Percentiles rank a stretch among this genome's conserved stretches.
These are phyloP conservation scores for Adansonia grandidieri DNA, from an alignment of 441 rosid genomes.

Conservation along the genomic window DNA sequence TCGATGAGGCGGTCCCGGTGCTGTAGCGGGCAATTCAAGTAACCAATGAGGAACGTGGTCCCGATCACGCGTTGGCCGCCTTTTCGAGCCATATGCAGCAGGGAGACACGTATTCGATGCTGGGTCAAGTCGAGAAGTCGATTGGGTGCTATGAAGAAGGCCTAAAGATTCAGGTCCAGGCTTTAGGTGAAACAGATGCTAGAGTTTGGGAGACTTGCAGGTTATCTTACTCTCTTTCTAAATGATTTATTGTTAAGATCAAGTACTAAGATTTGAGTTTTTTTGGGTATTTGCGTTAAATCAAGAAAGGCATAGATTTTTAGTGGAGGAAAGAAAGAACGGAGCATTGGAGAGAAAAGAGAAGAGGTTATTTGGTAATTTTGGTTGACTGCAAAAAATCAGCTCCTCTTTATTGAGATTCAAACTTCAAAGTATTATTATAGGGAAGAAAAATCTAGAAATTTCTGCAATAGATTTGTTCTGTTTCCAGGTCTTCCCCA, in stretches of 20 bases:
- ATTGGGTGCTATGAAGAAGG: slow-evolving; percentile 86
- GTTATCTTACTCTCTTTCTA: slow-evolving; percentile 37
- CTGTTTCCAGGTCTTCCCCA: not conserved
- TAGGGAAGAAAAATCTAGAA: not conserved
- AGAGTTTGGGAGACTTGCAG: slow-evolving; percentile 99
- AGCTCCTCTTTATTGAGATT: not conserved
- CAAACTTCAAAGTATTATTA: not conserved
- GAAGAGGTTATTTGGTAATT: not conserved
- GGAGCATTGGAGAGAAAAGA: not conserved
- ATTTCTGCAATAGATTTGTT: not conserved
- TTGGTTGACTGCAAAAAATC: not conserved
- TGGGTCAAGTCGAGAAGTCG: slow-evolving; percentile 87
- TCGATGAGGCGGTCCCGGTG: slow-evolving; percentile 88
- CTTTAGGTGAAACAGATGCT: slow-evolving; percentile 89
- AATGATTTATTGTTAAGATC: not conserved
- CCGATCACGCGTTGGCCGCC: slow-evolving; percentile 88
- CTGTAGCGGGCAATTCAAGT: slow-evolving; percentile 79
- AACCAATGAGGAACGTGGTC: slow-evolving; percentile 65
- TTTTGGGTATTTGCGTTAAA: not conserved
- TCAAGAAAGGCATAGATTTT: not conserved
- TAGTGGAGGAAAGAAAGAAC: not conserved
- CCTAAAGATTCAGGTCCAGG: slow-evolving; percentile 89
- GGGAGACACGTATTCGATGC: slow-evolving; percentile 92
- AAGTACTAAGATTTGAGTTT: not conserved
- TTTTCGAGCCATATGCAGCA: slow-evolving; percentile 96